Evolutionary conservation across 306 rosid species (phyloP), one percentile per base, ranked within the genome.

Genomic region (Castanea mollissima): DNA sequence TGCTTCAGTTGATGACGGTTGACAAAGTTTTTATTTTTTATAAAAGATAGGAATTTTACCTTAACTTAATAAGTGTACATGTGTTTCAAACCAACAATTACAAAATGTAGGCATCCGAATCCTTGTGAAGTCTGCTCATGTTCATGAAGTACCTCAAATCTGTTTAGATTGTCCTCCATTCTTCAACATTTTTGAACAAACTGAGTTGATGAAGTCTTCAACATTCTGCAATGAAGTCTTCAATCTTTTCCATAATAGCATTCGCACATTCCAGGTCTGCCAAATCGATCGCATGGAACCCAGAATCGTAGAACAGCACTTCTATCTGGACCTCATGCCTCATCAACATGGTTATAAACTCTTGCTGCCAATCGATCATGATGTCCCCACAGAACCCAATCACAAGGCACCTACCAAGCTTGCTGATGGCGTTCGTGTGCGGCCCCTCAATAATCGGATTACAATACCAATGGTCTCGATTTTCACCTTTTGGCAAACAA

Each of bases 391-490:
- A 85, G 54, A 78, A 93, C 6, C 98, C 98, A 11, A 90, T 76
- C 49, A 93, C 88, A 51, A 93, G 85, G 51, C 85, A 81, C 74
- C 82, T 75, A 18, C 29, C 57, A 6, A 93, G 27, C 80, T 59
- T 78, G 2, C 25, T 13, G 23, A 93, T 74, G 18, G 7, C 10
- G 0, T 81, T 75, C 67, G 0, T 82, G 29, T 86, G 90, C 5
- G 88, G 86, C 5, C 92, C 97, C 15, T 57, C 76, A 4, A 14
- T 82, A 83, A 80, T 74, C 0, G 97, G 97, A 78, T 87, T 91
- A n/a, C 94, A 84, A 46, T 88, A 93, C 55, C 91, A 63, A 13
- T 90, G 97, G 74, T 91, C 90, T 35, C 91, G 85, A 35, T 83
- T 79, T 0, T 79, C 80, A 0, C 86, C 85, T 9, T 71, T 75